Evolutionary conservation across 1,284 basidiomycete species (phyloP).

Genomic region (Naganishia sp.): DNA sequence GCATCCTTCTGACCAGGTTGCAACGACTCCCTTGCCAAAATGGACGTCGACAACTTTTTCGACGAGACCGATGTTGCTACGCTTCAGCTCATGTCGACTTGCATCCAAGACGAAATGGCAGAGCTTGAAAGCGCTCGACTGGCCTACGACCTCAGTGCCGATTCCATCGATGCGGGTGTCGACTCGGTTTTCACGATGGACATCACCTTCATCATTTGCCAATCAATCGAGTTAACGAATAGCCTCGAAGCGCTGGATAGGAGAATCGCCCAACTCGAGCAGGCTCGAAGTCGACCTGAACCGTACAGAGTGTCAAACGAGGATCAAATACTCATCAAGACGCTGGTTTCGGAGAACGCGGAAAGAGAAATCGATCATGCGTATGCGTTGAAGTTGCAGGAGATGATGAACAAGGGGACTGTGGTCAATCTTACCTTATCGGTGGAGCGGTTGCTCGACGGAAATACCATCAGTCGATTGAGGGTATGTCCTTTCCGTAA

Average conservation of each 20-base stretch:
- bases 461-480: conserved; percentile 17
- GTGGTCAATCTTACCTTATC: background rate
- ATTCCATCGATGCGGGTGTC: background rate
- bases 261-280: conserved; percentile 19
- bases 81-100: conserved; percentile 14
- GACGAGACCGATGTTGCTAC: conserved; percentile 20
- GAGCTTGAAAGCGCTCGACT: conserved; percentile 20
- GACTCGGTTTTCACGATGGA: conserved; percentile 13
- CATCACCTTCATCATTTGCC: conserved; percentile 14
- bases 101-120: conserved; percentile 17
- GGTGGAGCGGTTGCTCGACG: background rate
- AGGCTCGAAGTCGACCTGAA: conserved; percentile 9
- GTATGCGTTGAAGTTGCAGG: background rate
- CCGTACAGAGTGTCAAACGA: conserved; percentile 18
- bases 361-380: background rate
- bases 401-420: conserved; percentile 4
- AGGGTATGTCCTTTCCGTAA: background rate
- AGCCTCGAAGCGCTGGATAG: conserved; percentile 20
- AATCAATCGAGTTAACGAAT: conserved; percentile 4
- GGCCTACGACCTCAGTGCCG: conserved; percentile 12
- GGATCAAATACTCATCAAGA: conserved; percentile 5
- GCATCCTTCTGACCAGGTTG: too few relatives aligned
- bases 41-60: conserved; percentile 16
- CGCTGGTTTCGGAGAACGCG: conserved; percentile 4
- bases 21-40: background rate